Evolutionary conservation across 306 rosid genomes (phyloP).

Genomic region (Prunus persica): DNA sequence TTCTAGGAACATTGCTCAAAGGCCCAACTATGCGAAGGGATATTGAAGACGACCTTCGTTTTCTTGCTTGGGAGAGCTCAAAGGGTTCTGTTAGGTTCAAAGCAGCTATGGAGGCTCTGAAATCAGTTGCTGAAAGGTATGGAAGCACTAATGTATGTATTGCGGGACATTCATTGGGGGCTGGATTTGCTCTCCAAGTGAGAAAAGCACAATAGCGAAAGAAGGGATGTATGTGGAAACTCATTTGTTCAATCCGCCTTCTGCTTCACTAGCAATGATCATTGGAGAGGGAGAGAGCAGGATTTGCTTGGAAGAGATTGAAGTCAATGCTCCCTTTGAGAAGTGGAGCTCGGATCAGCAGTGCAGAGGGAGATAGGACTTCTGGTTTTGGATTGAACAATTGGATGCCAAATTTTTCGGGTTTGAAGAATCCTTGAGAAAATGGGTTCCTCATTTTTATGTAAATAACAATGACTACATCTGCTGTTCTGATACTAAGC

Average conservation of each 20-base stretch:
- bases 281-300: slow-evolving; percentile 74
- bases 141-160: slow-evolving; percentile 78
- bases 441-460: slow-evolving; percentile 88
- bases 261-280: slow-evolving; percentile 79
- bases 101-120: slow-evolving; percentile 55
- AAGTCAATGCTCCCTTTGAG: slow-evolving; percentile 68
- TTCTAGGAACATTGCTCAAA: slow-evolving; percentile 85
- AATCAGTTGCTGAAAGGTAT: slow-evolving; percentile 48
- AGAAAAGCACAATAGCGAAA: slow-evolving; percentile 78
- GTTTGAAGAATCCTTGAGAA: slow-evolving; percentile 45
- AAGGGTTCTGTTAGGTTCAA: slow-evolving; percentile 85
- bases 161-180: slow-evolving; percentile 94
- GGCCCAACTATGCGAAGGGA: slow-evolving; percentile 79
- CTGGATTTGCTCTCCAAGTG: slow-evolving; percentile 90
- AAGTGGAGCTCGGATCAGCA: slow-evolving; percentile 33
- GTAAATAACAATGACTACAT: slow-evolving; percentile 87
- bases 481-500: slow-evolving; percentile 74
- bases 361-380: slow-evolving; percentile 27
- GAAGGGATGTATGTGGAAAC: slow-evolving; percentile 79
- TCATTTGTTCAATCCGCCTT: slow-evolving; percentile 94
- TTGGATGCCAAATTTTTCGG: slow-evolving; percentile 47
- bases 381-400: slow-evolving; percentile 34
- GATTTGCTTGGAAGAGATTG: slow-evolving; percentile 68
- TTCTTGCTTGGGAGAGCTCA: slow-evolving; percentile 93
- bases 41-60: slow-evolving; percentile 90